Percentiles rank a stretch among this genome's conserved stretches.
Evolutionary conservation across 805 yeast genomes (phyloP).

Genomic region (Candida ovalis): DNA sequence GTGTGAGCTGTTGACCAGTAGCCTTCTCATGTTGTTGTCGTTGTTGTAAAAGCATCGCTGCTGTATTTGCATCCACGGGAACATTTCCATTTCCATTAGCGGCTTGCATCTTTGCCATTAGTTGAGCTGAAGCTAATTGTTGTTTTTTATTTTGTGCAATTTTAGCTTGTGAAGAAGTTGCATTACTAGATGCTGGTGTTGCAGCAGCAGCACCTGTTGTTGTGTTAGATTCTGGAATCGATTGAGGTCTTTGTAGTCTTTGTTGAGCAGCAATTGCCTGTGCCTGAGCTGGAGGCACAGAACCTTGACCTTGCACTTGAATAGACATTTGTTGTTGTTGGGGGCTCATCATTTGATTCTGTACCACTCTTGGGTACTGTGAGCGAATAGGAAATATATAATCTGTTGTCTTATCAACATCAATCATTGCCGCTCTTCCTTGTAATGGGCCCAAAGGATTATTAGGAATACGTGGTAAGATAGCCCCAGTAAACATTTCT

Average conservation of each 20-base stretch:
- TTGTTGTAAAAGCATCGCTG: conserved; percentile 1
- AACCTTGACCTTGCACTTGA: conserved; percentile 2
- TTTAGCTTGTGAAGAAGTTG: background rate
- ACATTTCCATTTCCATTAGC: background rate
- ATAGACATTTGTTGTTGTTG: conserved; percentile 5
- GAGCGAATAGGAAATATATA: conserved; percentile 54
- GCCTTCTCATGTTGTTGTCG: conserved; percentile 5
- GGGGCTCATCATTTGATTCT: background rate
- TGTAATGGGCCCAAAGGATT: conserved; percentile 70
- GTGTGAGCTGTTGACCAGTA: conserved; percentile 2
- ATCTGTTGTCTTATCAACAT: conserved; percentile 68
- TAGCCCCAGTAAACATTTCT: conserved; percentile 89
- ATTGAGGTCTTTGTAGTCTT: background rate
- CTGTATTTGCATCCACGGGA: background rate
- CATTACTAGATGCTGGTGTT: background rate
- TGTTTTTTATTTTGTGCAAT: background rate
- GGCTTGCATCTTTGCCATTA: background rate
- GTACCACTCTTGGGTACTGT: conserved; percentile 32
- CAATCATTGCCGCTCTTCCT: conserved; percentile 75
- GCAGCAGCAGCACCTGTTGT: background rate
- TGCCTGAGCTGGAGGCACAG: background rate
- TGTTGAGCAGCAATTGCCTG: conserved; percentile 2
- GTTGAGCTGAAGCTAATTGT: background rate
- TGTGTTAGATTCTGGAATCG: background rate
- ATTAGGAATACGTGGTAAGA: conserved; percentile 56